Conservation (phyloP, 2,329 filamentous ascomycete genomes). For the Phyllosticta capitalensis region DNA sequence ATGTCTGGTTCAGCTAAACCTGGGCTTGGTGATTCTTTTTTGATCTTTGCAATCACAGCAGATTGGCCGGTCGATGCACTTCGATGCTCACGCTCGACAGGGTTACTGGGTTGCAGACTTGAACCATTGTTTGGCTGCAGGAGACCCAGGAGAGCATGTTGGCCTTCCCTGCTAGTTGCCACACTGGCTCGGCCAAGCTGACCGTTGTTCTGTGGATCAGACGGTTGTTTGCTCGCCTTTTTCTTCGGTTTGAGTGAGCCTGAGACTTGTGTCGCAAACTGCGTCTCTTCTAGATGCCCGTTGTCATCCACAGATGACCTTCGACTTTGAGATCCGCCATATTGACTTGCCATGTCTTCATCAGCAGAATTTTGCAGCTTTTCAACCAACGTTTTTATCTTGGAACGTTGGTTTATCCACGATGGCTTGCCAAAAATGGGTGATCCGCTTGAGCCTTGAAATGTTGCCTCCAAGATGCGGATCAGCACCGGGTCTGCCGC, state of each 20-base stretch:
- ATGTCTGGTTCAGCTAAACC: not conserved
- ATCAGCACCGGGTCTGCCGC: not conserved
- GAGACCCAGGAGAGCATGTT: not conserved
- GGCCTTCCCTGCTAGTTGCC: not conserved
- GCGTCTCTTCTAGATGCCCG: not conserved
- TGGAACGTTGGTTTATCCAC: not conserved
- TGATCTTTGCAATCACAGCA: not conserved
- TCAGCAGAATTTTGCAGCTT: not conserved
- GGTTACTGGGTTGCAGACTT: not conserved
- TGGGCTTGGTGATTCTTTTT: not conserved
- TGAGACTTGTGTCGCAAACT: slow-evolving; percentile 3
- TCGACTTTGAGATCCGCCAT: not conserved
- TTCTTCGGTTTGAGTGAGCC: not conserved
- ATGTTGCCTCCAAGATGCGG: not conserved
- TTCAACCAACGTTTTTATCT: not conserved
- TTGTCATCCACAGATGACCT: not conserved
- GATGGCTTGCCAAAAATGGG: not conserved
- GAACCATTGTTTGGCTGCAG: not conserved
- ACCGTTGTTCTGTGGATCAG: not conserved
- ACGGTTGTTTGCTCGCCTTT: not conserved
- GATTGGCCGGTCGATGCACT: not conserved
- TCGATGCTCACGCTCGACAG: not conserved
- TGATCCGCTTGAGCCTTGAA: not conserved
- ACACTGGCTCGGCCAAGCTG: not conserved
- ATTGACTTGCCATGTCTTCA: not conserved